Percentiles rank a stretch among this genome's conserved stretches.
Conservation (phyloP, 2,329 filamentous ascomycete genomes). For the Fusarium palustre region DNA sequence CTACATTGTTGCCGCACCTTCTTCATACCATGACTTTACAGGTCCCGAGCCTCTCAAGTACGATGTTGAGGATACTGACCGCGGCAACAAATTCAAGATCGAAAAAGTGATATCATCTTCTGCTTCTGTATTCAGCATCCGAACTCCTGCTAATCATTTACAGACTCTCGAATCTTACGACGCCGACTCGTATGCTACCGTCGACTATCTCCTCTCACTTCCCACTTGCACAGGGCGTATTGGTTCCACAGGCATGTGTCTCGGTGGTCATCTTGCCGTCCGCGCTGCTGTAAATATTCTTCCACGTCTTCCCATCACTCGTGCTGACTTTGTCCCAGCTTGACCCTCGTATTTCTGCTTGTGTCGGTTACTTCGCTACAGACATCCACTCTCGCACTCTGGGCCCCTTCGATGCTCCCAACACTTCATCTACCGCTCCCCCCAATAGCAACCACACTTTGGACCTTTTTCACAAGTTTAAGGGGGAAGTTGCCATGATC, state of each 20-base stretch:
- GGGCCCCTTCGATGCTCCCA: conserved; percentile 67
- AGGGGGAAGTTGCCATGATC: conserved; percentile 88
- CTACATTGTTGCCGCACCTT: conserved; percentile 92
- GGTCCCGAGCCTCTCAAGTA: conserved; percentile 86
- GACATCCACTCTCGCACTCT: conserved; percentile 86
- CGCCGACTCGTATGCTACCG: conserved; percentile 75
- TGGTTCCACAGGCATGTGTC: conserved; percentile 88
- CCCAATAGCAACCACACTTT: conserved; percentile 62
- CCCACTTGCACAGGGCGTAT: conserved; percentile 85
- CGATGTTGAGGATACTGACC: conserved; percentile 87
- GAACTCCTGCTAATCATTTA: background rate
- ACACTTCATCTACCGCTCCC: conserved; percentile 56
- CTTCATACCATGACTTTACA: conserved; percentile 93
- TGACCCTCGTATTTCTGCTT: conserved; percentile 79
- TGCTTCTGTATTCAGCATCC: background rate
- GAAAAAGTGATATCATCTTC: conserved; percentile 68
- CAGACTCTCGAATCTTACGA: conserved; percentile 89
- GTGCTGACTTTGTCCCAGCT: conserved; percentile 58
- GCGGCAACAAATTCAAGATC: conserved; percentile 88
- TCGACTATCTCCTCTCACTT: conserved; percentile 77
- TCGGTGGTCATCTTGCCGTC: conserved; percentile 85
- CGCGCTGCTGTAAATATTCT: conserved; percentile 63
- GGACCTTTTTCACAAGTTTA: conserved; percentile 71
- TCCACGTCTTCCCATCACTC: background rate
- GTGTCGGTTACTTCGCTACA: conserved; percentile 91